phyloP scores from a whole-genome alignment of 1,284 basidiomycete genomes.

The Irpex rosettiformis region DNA sequence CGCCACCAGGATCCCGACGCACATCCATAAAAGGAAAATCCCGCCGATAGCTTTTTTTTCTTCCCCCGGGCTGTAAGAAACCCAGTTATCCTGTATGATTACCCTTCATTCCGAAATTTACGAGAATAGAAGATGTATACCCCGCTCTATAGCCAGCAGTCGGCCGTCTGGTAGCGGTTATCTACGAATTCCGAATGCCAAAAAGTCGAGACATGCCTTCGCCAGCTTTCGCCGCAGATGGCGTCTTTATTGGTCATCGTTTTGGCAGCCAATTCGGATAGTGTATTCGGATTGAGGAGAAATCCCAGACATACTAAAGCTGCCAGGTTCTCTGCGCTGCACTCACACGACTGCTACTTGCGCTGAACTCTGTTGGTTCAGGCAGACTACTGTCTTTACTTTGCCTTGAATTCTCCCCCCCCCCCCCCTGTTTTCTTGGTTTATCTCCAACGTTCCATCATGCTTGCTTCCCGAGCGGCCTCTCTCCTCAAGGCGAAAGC shows the following conservation, averaged over 20 bases:
- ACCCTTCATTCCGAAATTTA: not conserved
- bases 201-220: not conserved
- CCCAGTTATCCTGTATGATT: not conserved
- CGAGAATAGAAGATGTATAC: not conserved
- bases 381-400: not conserved
- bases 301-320: not conserved
- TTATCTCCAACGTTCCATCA: not conserved
- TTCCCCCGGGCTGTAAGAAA: not conserved
- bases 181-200: not conserved
- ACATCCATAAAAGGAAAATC: not conserved
- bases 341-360: not conserved
- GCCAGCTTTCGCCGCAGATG: conserved; percentile 1
- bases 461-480: conserved; percentile 11
- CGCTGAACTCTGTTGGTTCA: not conserved
- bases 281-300: not conserved
- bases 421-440: not conserved
- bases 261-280: not conserved
- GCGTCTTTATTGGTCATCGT: conserved; percentile 10
- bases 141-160: not conserved
- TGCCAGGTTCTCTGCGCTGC: not conserved
- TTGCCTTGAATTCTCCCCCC: too few species aligned
- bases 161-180: too few species aligned
- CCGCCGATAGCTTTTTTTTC: not conserved
- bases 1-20: not conserved
- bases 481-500: conserved; percentile 16